A percentile compares a stretch with the other conserved stretches of the same genome.
Evolutionary conservation across 202 grass and related monocot genomes (phyloP).

Genomic region (Elaeis oleifera): DNA sequence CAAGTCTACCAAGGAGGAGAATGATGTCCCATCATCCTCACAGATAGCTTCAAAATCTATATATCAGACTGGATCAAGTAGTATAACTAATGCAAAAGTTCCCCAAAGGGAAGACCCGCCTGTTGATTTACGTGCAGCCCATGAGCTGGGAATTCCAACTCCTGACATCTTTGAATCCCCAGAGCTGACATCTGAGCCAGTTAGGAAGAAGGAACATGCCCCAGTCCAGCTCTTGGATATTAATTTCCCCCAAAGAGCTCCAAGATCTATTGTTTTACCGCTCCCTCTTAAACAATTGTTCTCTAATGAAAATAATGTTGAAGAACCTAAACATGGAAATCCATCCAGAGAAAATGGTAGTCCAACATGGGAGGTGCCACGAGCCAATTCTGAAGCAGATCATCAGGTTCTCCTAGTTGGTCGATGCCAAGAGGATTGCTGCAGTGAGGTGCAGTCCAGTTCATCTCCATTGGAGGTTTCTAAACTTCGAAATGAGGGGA

Average conservation of each 20-base stretch:
- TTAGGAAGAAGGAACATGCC: not conserved
- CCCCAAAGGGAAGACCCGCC: constrained; percentile 32
- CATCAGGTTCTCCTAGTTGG: constrained; percentile 25
- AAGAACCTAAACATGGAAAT: not conserved
- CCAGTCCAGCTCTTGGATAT: constrained; percentile 30
- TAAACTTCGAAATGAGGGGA: constrained; percentile 35
- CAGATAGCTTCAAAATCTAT: constrained; percentile 25
- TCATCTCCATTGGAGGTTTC: constrained; percentile 45
- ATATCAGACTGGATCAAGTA: constrained; percentile 46
- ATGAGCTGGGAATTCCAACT: constrained; percentile 8
- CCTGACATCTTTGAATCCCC: too few species aligned
- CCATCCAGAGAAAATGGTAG: not conserved
- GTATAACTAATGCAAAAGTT: constrained; percentile 42
- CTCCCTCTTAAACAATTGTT: constrained; percentile 71
- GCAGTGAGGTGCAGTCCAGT: constrained; percentile 58
- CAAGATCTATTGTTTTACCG: constrained; percentile 60
- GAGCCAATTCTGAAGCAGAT: constrained; percentile 26
- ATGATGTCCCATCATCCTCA: constrained; percentile 27
- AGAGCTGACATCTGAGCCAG: too few species aligned
- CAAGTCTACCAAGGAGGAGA: constrained; percentile 28
- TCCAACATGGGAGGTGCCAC: constrained; percentile 11
- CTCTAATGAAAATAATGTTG: constrained; percentile 42
- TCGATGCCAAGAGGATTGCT: constrained; percentile 44
- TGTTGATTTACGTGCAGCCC: constrained; percentile 23
- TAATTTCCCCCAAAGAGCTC: constrained; percentile 37